Evolutionary conservation across 495 filamentous ascomycete species (phyloP), one percentile per base, ranked within the genome.

Genomic region (Neurospora terricola): DNA sequence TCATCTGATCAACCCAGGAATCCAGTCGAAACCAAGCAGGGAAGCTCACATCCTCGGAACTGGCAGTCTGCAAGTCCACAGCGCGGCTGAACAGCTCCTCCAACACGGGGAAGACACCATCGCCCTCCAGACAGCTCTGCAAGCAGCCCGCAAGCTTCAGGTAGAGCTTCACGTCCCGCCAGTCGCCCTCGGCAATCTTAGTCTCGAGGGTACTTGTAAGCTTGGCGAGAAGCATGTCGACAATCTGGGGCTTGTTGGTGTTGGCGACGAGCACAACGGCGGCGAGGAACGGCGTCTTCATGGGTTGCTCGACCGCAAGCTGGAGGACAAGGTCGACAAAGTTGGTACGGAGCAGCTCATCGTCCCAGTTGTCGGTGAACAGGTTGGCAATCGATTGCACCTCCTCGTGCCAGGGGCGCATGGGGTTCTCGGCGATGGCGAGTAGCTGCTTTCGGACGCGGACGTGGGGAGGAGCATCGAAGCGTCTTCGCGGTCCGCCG

Each of bases 281-380:
- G 37, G 94, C 94, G 70, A 96, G 86, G 80, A 97, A 98, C 2
- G 96, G 96, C 70, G 94, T 95, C 83, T 98, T 98, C 82, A 99
- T 90, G 0, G 96, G 95, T 82, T 99, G 96, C 82, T 99, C 96
- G 27, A 94, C 77, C 54, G 91, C 85, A 72, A 98, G 86, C 79
- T 93, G 91, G 69, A 95, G 81, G 27, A 90, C 81, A 38, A 95
- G 85, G 72, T 91, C 88, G 71, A 91, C 82, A 76, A 95, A 94
- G 66, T 87, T 88, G 54, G 84, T 84, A 69, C 87, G 86, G 30
- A 96, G 80, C 74, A 90, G 90, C 69, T 82, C 77, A 75, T 98
- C 76, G 4, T 96, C 92, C 73, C 89, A 93, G 80, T 93, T 91
- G 16, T 96, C 91, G 23, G 89, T 86, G 23, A 96, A 88, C 10